Evolutionary conservation across 352 stramenopile species (phyloP), one percentile per base, ranked within the genome.

Genomic region (Pythium utonaiense): DNA sequence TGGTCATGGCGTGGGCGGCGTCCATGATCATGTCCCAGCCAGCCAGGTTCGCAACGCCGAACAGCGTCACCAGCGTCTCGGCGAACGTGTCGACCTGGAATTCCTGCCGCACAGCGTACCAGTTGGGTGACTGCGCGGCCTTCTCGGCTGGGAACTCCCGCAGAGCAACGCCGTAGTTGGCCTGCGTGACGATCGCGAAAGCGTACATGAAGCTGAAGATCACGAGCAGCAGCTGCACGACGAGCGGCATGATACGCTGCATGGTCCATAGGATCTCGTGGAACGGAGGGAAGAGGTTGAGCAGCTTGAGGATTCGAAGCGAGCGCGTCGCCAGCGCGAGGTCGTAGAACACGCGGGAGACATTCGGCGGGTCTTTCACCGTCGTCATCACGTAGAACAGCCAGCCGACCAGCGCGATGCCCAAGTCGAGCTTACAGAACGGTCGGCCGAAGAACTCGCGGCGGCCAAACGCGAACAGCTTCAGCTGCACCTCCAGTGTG

Each of bases 161-260:
- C 31, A 93, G 53, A n/a, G 68, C 53, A 3, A 77, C 57, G 0
- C 84, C 84, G 42, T 91, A 93, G 50, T 89, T 89, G 27, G 80
- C 81, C 34, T 93, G 84, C 9, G 80, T 89, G 13, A 93, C 69
- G 59, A 93, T 88, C 31, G 80, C 84, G 44, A 89, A 93, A 6
- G 81, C 78, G 66, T 93, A 93, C 71, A 88, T 88, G 65, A 93
- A 76, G 62, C 80, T 89, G 33, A 93, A 80, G 47, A 93, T 89
- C n/a, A 93, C 84, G 13, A 93, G 64, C 28, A 89, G 62, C 24
- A 93, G 61, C 66, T 93, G 81, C 60, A 85, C 64, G 53, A 93
- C 78, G 50, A 93, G 67, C n/a, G 84, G 79, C 49, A 89, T 75
- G 47, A 93, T 90, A 9, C 77, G 78, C 66, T 89, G 83, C 84